phyloP scores from a whole-genome alignment of 345 rosid genomes.

The Pugionium cornutum region DNA sequence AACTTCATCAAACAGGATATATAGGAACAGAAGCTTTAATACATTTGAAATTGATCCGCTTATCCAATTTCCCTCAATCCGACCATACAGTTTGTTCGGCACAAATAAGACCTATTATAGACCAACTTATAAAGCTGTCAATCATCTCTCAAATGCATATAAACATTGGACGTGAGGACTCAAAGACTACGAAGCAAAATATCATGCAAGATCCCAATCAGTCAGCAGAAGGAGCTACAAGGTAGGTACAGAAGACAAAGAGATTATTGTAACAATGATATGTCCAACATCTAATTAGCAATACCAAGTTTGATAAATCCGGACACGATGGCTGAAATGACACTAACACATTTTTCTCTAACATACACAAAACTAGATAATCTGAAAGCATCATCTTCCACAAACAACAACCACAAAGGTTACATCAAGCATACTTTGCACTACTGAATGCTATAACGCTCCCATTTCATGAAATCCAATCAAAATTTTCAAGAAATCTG shows the following conservation, averaged over 20 bases:
- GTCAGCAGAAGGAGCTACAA: slow-evolving; percentile 8
- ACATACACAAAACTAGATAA: slow-evolving; percentile 8
- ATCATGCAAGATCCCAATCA: slow-evolving; percentile 3
- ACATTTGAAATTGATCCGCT: no score
- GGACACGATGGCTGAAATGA: background rate
- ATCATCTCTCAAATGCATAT: slow-evolving; percentile 15
- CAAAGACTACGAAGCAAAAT: slow-evolving; percentile 14
- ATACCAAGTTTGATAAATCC: background rate
- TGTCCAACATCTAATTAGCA: background rate
- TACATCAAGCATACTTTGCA: background rate
- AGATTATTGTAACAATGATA: background rate
- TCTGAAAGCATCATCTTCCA: background rate
- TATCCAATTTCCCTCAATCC: no score
- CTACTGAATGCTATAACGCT: background rate
- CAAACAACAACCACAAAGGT: slow-evolving; percentile 1
- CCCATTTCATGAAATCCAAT: background rate
- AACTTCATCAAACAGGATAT: background rate
- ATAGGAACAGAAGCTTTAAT: no score
- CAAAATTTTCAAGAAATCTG: background rate
- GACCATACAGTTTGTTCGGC: no score
- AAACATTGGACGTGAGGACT: background rate
- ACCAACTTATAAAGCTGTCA: background rate
- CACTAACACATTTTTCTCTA: slow-evolving; percentile 1
- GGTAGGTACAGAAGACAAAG: background rate
- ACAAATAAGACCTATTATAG: background rate